Conservation (phyloP, 257 asterid species). For the Apocynum venetum region DNA sequence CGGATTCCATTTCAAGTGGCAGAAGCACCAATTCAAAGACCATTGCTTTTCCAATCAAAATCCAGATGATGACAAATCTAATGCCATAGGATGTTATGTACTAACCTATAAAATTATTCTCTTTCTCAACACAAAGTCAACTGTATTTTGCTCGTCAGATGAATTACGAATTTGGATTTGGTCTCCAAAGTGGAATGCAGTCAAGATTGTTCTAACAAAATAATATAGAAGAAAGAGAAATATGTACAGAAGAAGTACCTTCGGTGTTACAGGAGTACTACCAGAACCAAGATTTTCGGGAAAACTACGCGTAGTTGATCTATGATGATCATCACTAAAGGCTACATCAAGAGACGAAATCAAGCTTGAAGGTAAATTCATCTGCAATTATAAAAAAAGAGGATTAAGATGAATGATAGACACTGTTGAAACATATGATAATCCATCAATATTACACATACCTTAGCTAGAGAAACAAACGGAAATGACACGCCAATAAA, state of each 20-base stretch:
- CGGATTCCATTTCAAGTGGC: neutral
- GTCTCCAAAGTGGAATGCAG: neutral
- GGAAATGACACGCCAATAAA: slow-evolving; percentile 93
- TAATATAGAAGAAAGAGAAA: neutral
- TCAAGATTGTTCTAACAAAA: neutral
- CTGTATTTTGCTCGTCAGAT: neutral
- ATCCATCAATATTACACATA: slow-evolving; percentile 27
- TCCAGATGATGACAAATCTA: neutral
- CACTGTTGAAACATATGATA: slow-evolving; percentile 2
- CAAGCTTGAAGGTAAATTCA: slow-evolving; percentile 73
- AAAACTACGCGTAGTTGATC: slow-evolving; percentile 53
- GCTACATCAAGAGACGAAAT: slow-evolving; percentile 49
- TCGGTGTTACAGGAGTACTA: slow-evolving; percentile 74
- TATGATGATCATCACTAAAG: slow-evolving; percentile 39
- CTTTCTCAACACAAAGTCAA: neutral
- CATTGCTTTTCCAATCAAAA: neutral
- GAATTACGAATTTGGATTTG: neutral
- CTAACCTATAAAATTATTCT: neutral
- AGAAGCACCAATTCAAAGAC: neutral
- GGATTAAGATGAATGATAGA: neutral
- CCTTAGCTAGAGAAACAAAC: slow-evolving; percentile 74
- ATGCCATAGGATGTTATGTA: neutral
- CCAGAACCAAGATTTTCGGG: slow-evolving; percentile 95
- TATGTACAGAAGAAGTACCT: slow-evolving; percentile 45
- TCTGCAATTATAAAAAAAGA: slow-evolving; percentile 40